These are phyloP conservation scores for Lolium multiflorum DNA, from an alignment of 176 grass and related monocot genomes.

Conservation along the genomic window DNA sequence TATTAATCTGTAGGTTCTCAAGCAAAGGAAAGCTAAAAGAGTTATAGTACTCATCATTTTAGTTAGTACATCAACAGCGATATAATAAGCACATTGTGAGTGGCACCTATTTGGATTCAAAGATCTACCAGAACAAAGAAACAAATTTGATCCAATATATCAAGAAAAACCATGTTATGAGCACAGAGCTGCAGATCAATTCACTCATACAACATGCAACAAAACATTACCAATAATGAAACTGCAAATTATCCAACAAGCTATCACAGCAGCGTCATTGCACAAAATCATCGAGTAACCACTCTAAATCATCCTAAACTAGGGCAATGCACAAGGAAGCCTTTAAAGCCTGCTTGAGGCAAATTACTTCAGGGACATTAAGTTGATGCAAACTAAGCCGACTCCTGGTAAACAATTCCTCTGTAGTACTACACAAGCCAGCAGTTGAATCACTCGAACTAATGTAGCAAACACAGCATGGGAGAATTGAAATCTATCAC, in stretches of 20 bases:
- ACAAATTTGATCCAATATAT: not conserved
- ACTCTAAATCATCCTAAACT: not conserved
- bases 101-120: not conserved
- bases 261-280: not conserved
- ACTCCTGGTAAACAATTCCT: conserved; percentile 1
- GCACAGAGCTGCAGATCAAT: conserved; percentile 1
- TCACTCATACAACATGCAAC: not conserved
- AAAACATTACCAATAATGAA: not conserved
- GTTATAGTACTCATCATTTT: not conserved
- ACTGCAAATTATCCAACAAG: not conserved
- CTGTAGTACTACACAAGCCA: not conserved
- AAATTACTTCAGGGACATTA: not conserved
- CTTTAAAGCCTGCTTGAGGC: not conserved
- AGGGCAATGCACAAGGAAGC: not conserved
- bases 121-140: not conserved
- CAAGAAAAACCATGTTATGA: not conserved
- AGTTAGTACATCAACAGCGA: not conserved
- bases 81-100: not conserved
- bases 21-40: not conserved
- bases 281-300: not conserved
- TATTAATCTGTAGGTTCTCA: not conserved
- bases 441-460: not conserved
- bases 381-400: not conserved
- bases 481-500: not conserved
- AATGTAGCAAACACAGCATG: not conserved